Evolutionary conservation across 164 flowering plant species (phyloP).

Genomic region (Berberis thunbergii): DNA sequence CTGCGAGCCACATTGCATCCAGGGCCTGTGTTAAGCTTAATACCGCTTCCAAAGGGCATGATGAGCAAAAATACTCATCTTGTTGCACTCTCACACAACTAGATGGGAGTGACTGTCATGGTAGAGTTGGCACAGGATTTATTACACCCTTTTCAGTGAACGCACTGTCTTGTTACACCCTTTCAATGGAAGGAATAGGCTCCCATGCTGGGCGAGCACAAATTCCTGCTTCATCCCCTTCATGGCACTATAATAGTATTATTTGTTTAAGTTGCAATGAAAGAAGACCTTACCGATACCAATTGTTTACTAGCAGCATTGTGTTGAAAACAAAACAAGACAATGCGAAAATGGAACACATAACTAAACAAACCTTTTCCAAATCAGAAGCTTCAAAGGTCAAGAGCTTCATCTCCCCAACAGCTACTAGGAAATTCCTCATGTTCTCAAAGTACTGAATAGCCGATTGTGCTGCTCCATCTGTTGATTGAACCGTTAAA

Average conservation of each 20-base stretch:
- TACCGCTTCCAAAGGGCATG: no score
- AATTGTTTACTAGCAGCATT: neutral
- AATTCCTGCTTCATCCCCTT: neutral
- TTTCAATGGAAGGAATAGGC: neutral
- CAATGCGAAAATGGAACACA: neutral
- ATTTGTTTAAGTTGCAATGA: neutral
- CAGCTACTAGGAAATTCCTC: conserved; percentile 79
- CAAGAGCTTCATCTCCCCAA: conserved; percentile 63
- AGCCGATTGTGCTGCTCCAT: conserved; percentile 80
- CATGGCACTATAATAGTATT: neutral
- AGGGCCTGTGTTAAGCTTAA: no score
- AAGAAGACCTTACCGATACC: neutral
- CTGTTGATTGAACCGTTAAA: conserved; percentile 41
- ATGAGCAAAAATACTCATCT: no score
- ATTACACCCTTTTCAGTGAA: no score
- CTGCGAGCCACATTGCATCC: no score
- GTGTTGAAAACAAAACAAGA: neutral
- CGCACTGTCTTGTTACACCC: no score
- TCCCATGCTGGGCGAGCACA: neutral
- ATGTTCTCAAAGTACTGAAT: conserved; percentile 89
- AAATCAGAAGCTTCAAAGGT: conserved; percentile 88
- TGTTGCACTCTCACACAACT: no score
- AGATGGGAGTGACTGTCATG: no score
- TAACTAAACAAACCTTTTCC: conserved; percentile 46
- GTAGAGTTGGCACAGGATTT: no score